phyloP scores from a whole-genome alignment of 176 grass and related monocot species.

The Urochloa ruziziensis region DNA sequence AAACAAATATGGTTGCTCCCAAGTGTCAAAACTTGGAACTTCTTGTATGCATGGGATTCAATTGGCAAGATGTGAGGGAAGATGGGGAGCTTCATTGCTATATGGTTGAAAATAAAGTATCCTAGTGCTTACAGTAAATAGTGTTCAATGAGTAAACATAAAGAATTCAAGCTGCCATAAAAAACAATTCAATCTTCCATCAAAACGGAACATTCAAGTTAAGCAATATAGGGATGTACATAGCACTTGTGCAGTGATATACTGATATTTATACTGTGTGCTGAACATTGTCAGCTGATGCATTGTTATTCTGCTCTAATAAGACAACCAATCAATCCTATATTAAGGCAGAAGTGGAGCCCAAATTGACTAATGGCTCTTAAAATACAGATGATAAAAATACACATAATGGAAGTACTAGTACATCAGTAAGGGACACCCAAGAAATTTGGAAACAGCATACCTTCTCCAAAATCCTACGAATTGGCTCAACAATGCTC shows the following conservation, averaged over 20 bases:
- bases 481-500: slow-evolving; percentile 88
- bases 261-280: not conserved
- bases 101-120: not conserved
- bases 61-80: not conserved
- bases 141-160: not conserved
- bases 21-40: not conserved
- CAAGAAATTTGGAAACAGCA: not conserved
- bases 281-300: not conserved
- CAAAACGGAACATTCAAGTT: not conserved
- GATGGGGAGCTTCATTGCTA: not conserved
- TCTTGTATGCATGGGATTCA: not conserved
- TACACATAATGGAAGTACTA: not conserved
- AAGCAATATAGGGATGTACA: not conserved
- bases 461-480: slow-evolving; percentile 88
- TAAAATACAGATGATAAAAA: not conserved
- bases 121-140: not conserved
- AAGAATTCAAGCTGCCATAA: not conserved
- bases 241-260: not conserved
- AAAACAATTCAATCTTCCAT: not conserved
- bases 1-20: not conserved
- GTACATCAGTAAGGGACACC: not conserved
- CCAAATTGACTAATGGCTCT: not conserved
- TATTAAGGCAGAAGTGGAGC: not conserved
- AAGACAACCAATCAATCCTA: not conserved
- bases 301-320: not conserved